phyloP scores from a whole-genome alignment of 352 stramenopile species.

The Phytophthora pseudosyringae region DNA sequence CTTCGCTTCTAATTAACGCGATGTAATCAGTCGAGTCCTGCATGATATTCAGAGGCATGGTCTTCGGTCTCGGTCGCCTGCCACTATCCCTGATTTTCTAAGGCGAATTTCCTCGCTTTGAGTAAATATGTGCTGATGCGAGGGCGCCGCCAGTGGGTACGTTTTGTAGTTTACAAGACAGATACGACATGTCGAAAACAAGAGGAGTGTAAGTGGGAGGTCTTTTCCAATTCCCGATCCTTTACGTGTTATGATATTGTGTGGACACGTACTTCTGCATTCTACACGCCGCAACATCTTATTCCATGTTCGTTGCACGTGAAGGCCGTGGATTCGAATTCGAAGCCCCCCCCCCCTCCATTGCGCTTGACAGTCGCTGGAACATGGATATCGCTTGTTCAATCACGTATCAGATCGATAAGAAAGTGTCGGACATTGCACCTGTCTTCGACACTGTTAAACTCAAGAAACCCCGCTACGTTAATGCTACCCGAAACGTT shows the following conservation, averaged over 20 bases:
- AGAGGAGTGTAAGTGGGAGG: background rate
- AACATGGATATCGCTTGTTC: background rate
- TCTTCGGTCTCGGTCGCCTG: background rate
- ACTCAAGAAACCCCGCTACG: background rate
- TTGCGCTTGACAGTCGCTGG: background rate
- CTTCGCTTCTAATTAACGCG: background rate
- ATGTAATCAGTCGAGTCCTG: background rate
- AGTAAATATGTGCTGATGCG: background rate
- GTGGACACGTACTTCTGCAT: background rate
- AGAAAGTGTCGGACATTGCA: background rate
- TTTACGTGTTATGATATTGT: constrained; percentile 1
- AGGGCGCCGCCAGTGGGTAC: background rate
- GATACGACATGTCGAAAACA: background rate
- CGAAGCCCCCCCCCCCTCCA: background rate
- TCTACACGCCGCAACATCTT: background rate
- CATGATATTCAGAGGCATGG: background rate
- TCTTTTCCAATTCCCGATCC: background rate
- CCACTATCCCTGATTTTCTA: background rate
- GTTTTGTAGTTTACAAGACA: background rate
- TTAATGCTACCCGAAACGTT: background rate
- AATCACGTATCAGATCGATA: background rate
- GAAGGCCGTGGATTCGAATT: background rate
- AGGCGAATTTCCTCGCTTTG: background rate
- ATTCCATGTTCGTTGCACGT: background rate
- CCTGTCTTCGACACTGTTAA: background rate